phyloP scores from a whole-genome alignment of 1,284 basidiomycete genomes.

The Termitomyces sp. region DNA sequence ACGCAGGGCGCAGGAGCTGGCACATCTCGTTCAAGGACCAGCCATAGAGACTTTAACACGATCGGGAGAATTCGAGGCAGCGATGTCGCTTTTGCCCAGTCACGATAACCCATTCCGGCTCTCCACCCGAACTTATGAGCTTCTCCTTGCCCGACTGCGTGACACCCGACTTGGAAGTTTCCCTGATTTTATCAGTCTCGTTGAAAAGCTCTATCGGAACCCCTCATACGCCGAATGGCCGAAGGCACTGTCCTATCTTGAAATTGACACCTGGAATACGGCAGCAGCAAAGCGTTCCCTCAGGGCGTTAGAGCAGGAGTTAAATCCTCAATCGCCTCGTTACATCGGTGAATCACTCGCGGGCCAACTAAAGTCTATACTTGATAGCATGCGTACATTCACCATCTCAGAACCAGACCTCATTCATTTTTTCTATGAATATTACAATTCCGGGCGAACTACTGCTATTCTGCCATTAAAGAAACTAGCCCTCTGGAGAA shows the following conservation, averaged over 20 bases:
- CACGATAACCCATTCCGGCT: constrained; percentile 20
- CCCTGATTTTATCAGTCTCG: constrained; percentile 11
- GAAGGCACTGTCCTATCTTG: background rate
- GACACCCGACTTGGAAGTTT: constrained; percentile 3
- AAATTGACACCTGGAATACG: background rate
- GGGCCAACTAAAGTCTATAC: background rate
- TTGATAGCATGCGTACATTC: background rate
- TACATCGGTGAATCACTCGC: constrained; percentile 14
- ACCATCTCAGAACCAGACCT: constrained; percentile 14
- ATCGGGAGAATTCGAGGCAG: constrained; percentile 28
- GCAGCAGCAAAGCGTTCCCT: background rate
- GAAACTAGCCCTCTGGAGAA: constrained; percentile 11
- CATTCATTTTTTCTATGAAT: constrained; percentile 32
- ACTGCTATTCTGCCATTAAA: constrained; percentile 31
- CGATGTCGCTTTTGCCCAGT: constrained; percentile 32
- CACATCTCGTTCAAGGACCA: constrained; percentile 17
- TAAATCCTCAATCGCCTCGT: constrained; percentile 1
- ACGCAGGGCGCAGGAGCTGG: constrained; percentile 4
- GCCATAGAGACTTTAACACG: constrained; percentile 25
- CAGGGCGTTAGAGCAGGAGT: background rate
- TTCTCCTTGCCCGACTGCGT: constrained; percentile 22
- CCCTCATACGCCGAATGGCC: background rate
- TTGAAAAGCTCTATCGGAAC: constrained; percentile 17
- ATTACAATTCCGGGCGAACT: constrained; percentile 27
- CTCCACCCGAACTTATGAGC: constrained; percentile 23